Conservation (phyloP, 2,329 filamentous ascomycete species). For the Beauveria scarabaeidicola region DNA sequence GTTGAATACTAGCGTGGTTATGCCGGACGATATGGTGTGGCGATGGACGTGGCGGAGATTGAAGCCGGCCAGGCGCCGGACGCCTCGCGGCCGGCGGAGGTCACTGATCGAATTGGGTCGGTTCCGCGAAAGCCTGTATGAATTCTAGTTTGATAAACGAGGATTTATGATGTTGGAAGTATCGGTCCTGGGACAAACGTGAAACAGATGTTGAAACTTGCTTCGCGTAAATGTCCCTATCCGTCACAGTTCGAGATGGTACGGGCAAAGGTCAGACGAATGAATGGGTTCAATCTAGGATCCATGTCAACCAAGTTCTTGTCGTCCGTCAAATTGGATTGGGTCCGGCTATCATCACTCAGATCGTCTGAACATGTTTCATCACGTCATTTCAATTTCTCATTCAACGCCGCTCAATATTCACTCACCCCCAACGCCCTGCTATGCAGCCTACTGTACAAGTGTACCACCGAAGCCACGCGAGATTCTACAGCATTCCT, state of each 20-base stretch:
- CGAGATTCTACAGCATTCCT: constrained; percentile 65
- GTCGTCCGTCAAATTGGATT: neutral
- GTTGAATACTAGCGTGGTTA: no score
- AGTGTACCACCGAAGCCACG: neutral
- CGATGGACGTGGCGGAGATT: neutral
- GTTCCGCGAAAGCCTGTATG: no score
- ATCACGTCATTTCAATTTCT: neutral
- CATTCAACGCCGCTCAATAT: neutral
- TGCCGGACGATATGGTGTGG: no score
- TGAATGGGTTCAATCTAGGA: neutral
- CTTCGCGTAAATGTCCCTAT: neutral
- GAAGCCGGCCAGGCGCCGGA: no score
- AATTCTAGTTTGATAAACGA: neutral
- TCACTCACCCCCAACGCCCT: neutral
- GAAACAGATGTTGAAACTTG: neutral
- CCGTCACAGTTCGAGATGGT: neutral
- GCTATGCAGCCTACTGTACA: neutral
- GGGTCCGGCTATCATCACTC: neutral
- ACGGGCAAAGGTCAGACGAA: neutral
- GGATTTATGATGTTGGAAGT: neutral
- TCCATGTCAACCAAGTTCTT: neutral
- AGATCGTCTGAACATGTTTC: neutral
- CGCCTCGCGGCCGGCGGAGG: neutral
- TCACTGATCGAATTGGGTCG: neutral
- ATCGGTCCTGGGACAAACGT: neutral